These are phyloP conservation scores for Chlorociboria aeruginascens DNA, from an alignment of 495 filamentous ascomycete genomes.

Conservation along the genomic window DNA sequence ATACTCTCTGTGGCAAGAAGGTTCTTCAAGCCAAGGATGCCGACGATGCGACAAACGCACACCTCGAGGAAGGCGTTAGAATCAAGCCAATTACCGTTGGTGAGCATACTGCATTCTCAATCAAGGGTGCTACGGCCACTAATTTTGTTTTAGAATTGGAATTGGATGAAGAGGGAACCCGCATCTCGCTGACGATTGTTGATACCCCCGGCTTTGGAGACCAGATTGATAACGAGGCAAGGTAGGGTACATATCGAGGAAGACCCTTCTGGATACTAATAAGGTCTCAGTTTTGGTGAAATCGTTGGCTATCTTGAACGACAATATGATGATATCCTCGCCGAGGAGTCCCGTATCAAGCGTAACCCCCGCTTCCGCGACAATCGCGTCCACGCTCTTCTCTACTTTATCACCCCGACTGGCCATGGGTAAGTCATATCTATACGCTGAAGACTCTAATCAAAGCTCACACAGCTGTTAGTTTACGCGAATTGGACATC, in stretches of 20 bases:
- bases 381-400: conserved; percentile 92
- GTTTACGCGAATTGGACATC: conserved; percentile 96
- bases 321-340: conserved; percentile 98
- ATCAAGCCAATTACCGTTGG: conserved; percentile 98
- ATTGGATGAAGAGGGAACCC: conserved; percentile 94
- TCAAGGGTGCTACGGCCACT: conserved; percentile 3
- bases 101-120: conserved; percentile 30
- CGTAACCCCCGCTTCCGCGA: conserved; percentile 99
- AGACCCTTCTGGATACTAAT: conserved; percentile 1
- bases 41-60: conserved; percentile 77
- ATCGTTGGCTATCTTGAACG: conserved; percentile 96
- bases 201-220: conserved; percentile 98
- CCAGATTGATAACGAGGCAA: conserved; percentile 98
- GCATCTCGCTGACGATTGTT: conserved; percentile 94
- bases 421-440: conserved; percentile 65
- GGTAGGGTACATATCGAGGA: conserved; percentile 38
- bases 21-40: conserved; percentile 81
- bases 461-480: conserved; percentile 18
- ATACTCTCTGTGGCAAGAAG: conserved; percentile 92
- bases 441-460: not conserved
- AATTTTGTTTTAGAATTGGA: conserved; percentile 61
- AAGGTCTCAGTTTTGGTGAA: conserved; percentile 65
- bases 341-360: conserved; percentile 99
- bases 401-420: conserved; percentile 99
- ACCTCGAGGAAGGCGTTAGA: conserved; percentile 90